Evolutionary conservation across 1,139 yeast genomes (phyloP).

Genomic region (Candida anutae): DNA sequence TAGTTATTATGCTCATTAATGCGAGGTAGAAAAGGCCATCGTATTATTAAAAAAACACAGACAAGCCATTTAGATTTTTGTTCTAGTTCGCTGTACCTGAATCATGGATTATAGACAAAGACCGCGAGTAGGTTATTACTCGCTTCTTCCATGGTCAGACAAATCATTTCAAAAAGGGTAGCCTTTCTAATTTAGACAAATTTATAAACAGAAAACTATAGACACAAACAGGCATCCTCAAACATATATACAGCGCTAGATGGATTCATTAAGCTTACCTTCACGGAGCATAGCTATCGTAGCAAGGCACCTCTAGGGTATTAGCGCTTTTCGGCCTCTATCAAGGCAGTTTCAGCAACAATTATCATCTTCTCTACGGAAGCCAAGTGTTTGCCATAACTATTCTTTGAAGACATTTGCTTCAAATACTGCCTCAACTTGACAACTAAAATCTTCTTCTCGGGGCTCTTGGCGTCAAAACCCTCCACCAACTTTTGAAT

Average conservation of each 20-base stretch:
- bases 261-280: not conserved
- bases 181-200: no score
- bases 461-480: slow-evolving; percentile 54
- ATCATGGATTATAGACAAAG: no score
- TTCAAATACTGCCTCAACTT: slow-evolving; percentile 57
- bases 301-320: not conserved
- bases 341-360: slow-evolving; percentile 43
- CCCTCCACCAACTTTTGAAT: slow-evolving; percentile 90
- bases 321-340: slow-evolving; percentile 24
- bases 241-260: not conserved
- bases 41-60: no score
- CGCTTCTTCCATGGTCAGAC: no score
- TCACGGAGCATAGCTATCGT: not conserved
- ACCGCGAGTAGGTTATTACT: no score
- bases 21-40: no score
- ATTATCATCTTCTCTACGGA: slow-evolving; percentile 74
- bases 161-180: no score
- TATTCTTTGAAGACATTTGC: slow-evolving; percentile 46
- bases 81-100: no score
- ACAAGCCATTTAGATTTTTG: no score
- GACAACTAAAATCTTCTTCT: slow-evolving; percentile 52
- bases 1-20: no score
- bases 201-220: no score
- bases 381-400: slow-evolving; percentile 78
- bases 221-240: no score